Evolutionary conservation across 108 stramenopile species (phyloP).

Genomic region (Pseudonitzschia multiseries): DNA sequence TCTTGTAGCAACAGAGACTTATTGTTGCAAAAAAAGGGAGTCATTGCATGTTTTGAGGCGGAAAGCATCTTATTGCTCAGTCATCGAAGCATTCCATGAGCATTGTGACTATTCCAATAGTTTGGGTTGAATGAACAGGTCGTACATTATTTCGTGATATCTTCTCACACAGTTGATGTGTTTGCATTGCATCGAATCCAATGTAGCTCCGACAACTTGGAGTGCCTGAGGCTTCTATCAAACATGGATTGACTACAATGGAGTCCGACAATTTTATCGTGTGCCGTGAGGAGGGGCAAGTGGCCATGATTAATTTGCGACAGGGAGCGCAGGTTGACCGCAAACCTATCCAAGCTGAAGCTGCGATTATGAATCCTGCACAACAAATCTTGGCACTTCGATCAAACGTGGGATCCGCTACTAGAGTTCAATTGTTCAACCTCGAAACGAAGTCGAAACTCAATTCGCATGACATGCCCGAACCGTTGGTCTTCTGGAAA

Average conservation of each 20-base stretch:
- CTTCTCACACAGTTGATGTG: too few species aligned
- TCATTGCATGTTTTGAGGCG: too few species aligned
- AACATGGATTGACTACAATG: conserved; percentile 92
- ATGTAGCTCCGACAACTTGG: conserved; percentile 87
- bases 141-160: not conserved
- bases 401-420: conserved; percentile 47
- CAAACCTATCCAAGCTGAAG: conserved; percentile 96
- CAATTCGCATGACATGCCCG: conserved; percentile 88
- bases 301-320: conserved; percentile 92
- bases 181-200: not conserved
- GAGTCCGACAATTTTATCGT: conserved; percentile 93
- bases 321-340: conserved; percentile 90
- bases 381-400: conserved; percentile 92
- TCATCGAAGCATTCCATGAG: not conserved
- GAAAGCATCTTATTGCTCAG: not conserved
- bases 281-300: conserved; percentile 83
- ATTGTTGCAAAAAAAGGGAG: not conserved
- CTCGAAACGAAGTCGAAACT: conserved; percentile 93
- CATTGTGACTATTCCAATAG: not conserved
- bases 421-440: conserved; percentile 97
- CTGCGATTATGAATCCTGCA: conserved; percentile 97
- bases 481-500: conserved; percentile 94
- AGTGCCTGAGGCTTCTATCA: conserved; percentile 87
- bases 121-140: not conserved
- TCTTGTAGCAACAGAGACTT: not conserved